Evolutionary conservation across 345 rosid genomes (phyloP), one percentile per base, ranked within the genome.

Genomic region (Salix purpurea): DNA sequence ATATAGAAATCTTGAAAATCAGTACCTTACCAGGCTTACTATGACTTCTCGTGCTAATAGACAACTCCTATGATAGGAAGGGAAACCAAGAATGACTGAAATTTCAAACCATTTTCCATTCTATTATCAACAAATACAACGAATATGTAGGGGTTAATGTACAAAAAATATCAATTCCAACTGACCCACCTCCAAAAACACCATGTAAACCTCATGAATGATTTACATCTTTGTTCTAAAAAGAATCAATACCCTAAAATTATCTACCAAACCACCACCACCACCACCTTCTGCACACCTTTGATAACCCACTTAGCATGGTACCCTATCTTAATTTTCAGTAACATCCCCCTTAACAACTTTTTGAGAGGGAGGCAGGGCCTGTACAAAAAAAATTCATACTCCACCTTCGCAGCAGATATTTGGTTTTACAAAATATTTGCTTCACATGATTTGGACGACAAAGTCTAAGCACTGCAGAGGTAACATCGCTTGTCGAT

Each of bases 81-180:
- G 54, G 44, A 36, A 54, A 50, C 11, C 32, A 23, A 75, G 23
- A 37, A 14, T n/a, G 36, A 67, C 72, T 75, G 39, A 67, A 66
- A 34, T 44, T 46, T 52, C 71, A 77, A 42, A 76, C 76, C 67
- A 4, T 65, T 61, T 70, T 73, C 28, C 64, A 78, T 85, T 77
- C 80, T 81, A 76, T 76, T 76, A 80, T 83, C 80, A 73, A 79
- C 80, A 88, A 39, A 80, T 80, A 73, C 87, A 88, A 86, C 78
- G 86, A 84, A 88, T 77, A 34, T 75, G 77, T 72, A 21, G 79
- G 69, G 72, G 78, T 67, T 76, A 83, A 76, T 83, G 83, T 86
- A 88, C 89, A 88, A 62, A 75, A 74, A 42, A 30, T 74, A 48
- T 50, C 66, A 75, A n/a, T 58, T 58, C 64, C 72, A 61, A 65